Evolutionary conservation across 106 monocot genomes (phyloP), one percentile per base, ranked within the genome.

Genomic region (Triglochin maritima): DNA sequence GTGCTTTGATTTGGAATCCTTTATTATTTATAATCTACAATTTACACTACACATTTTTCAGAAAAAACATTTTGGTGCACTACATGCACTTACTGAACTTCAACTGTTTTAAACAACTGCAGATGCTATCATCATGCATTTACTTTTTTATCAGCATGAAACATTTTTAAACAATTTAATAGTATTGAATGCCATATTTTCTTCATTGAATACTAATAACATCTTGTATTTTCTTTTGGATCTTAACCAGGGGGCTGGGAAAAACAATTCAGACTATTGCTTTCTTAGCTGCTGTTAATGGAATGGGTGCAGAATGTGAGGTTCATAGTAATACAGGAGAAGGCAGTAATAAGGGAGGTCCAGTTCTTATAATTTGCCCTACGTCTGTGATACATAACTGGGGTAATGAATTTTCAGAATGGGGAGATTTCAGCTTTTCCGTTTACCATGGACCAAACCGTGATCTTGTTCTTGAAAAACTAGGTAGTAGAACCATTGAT

Each of bases 221-320:
- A 29, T 29, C 29, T 29, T 29, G 29, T 29, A 29, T 29, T 29
- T 29, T 29, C 29, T 29, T 29, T 65, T 76, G n/a, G 11, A 17
- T 3, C 59, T 61, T 70, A 50, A 74, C 45, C 68, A 96, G 95
- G 95, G 95, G 95, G 2, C 76, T 96, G 17, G 95, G 95, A 16
- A 96, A 96, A 76, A 96, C 95, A 51, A 90, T 96, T 17, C 90
- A 96, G 71, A 88, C 87, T 9, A 90, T 96, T 67, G 95, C 95
- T 66, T 88, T 96, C 76, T 57, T 96, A 15, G 77, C 87, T 68
- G 95, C 90, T 56, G 81, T 90, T 49, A 68, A 88, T 60, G 76
- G 78, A 68, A 86, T 83, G 72, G 81, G 78, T 62, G 42, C 59
- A 56, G 83, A 86, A 72, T 49, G 61, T 59, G 71, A 65, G 59